Evolutionary conservation across 2,329 filamentous ascomycete species (phyloP).

Genomic region (Pyricularia sp.): DNA sequence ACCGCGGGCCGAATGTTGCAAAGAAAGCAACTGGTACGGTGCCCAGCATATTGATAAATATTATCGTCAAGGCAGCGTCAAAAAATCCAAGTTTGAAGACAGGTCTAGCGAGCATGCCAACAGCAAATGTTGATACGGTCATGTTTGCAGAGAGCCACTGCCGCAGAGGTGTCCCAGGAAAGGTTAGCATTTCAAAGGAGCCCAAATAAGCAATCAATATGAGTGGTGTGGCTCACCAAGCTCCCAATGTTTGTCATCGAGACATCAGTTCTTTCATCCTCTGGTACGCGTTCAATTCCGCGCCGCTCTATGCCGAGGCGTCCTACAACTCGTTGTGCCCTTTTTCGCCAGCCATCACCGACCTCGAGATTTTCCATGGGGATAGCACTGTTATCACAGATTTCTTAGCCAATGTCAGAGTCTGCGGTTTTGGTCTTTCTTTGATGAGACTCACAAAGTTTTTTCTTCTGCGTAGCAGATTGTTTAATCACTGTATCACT

Average conservation of each 20-base stretch:
- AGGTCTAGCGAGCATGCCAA: constrained; percentile 56
- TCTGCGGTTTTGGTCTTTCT: not conserved
- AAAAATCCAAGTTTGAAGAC: constrained; percentile 59
- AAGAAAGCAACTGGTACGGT: constrained; percentile 42
- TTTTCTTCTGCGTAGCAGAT: not conserved
- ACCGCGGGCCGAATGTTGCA: constrained; percentile 40
- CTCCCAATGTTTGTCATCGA: constrained; percentile 56
- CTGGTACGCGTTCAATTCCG: constrained; percentile 63
- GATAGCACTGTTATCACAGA: not conserved
- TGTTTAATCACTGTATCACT: not conserved
- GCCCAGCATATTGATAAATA: constrained; percentile 64
- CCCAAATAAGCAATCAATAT: not conserved
- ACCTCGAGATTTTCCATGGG: not conserved
- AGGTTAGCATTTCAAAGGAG: not conserved
- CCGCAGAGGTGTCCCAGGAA: not conserved
- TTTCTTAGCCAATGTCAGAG: not conserved
- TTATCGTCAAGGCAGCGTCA: constrained; percentile 56
- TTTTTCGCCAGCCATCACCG: not conserved
- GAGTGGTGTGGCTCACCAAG: constrained; percentile 39
- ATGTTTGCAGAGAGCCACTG: constrained; percentile 70
- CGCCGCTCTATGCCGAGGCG: constrained; percentile 58
- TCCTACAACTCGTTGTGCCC: constrained; percentile 48
- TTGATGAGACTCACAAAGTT: not conserved
- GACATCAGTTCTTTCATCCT: constrained; percentile 52
- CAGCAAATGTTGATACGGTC: constrained; percentile 64